These are phyloP conservation scores for Exophiala sp. DNA, from an alignment of 2,329 filamentous ascomycete genomes.

Conservation along the genomic window DNA sequence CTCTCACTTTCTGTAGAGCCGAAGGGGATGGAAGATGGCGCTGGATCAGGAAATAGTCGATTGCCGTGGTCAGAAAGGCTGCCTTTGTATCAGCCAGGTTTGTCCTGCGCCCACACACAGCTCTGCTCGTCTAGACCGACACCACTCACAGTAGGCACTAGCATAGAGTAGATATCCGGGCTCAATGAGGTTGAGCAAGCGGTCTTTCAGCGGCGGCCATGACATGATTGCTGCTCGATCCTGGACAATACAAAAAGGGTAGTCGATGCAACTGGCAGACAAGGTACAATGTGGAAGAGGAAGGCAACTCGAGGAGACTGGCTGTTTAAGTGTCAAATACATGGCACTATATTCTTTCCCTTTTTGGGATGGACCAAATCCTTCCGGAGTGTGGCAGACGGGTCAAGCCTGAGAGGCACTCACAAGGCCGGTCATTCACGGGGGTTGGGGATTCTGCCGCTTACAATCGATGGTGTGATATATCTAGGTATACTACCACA, in stretches of 20 bases:
- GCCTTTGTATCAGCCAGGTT: neutral
- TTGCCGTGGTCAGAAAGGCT: conserved; percentile 16
- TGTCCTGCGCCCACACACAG: neutral
- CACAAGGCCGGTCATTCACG: no score
- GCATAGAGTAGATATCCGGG: conserved; percentile 10
- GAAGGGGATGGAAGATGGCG: conserved; percentile 8
- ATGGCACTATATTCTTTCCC: no score
- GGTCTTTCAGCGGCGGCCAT: conserved; percentile 19
- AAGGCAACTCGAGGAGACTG: no score
- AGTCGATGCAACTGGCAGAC: neutral
- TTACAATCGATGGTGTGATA: no score
- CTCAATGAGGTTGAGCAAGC: conserved; percentile 5
- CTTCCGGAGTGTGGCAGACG: no score
- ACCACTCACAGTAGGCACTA: conserved; percentile 11
- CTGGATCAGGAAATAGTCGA: conserved; percentile 14
- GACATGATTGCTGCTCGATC: neutral
- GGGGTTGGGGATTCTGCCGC: no score
- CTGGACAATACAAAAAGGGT: neutral
- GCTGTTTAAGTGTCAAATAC: no score
- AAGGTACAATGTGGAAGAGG: neutral
- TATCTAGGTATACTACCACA: no score
- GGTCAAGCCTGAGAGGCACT: no score
- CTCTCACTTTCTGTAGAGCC: conserved; percentile 31
- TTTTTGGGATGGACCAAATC: no score
- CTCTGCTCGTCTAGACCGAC: neutral